phyloP scores from a whole-genome alignment of 768 basidiomycete species.

The Tulasnella sp. region DNA sequence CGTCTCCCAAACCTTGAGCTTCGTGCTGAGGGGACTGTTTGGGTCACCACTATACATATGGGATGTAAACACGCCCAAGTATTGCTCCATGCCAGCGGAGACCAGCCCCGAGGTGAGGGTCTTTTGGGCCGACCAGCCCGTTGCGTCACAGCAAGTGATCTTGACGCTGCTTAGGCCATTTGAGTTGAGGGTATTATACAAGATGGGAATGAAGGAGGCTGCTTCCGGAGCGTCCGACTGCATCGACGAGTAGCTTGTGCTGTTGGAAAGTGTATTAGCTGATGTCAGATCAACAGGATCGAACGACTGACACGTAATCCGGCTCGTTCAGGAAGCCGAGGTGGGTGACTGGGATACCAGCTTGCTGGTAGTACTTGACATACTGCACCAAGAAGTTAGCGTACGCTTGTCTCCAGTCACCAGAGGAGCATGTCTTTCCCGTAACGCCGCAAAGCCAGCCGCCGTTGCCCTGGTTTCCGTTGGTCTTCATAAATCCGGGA shows the following conservation, averaged over 20 bases:
- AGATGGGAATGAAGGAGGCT: slow-evolving; percentile 18
- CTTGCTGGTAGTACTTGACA: slow-evolving; percentile 26
- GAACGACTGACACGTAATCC: slow-evolving; percentile 12
- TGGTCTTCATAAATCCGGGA: slow-evolving; percentile 31
- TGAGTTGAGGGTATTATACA: slow-evolving; percentile 13
- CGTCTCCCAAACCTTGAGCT: slow-evolving; percentile 24
- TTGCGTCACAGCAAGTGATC: slow-evolving; percentile 29
- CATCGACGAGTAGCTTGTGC: slow-evolving; percentile 13
- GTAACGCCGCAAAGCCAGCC: slow-evolving; percentile 27
- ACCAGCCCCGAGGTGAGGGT: slow-evolving; percentile 21
- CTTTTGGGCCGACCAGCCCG: slow-evolving; percentile 21
- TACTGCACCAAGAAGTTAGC: slow-evolving; percentile 31
- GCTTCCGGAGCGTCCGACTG: background rate
- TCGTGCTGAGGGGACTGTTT: slow-evolving; percentile 17
- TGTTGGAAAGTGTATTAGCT: background rate
- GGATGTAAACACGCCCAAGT: slow-evolving; percentile 26
- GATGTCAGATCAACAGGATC: too few species aligned
- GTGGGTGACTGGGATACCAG: slow-evolving; percentile 22
- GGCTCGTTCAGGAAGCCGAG: slow-evolving; percentile 30
- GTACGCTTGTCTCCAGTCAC: slow-evolving; percentile 30
- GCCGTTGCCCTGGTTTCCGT: slow-evolving; percentile 23
- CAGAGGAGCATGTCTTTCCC: slow-evolving; percentile 28
- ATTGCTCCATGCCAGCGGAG: slow-evolving; percentile 21
- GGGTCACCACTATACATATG: slow-evolving; percentile 23
- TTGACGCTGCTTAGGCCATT: background rate